phyloP scores from a whole-genome alignment of 2,329 filamentous ascomycete species.

The Sporothrix dimorphospora region DNA sequence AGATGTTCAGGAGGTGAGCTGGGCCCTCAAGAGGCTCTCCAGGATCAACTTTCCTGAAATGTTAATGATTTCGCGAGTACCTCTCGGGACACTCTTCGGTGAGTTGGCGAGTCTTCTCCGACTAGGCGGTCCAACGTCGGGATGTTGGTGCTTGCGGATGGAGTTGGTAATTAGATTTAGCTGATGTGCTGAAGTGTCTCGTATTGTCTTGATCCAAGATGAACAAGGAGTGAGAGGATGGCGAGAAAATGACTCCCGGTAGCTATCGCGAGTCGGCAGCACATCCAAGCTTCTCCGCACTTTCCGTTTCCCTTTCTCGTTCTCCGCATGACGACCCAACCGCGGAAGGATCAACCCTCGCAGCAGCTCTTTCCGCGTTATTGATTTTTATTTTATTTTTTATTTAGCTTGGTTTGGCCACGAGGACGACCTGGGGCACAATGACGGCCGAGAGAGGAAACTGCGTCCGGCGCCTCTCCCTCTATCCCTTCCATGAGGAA shows the following conservation, averaged over 20 bases:
- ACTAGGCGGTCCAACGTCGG: neutral
- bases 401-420: neutral
- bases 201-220: neutral
- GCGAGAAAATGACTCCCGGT: neutral
- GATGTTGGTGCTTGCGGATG: neutral
- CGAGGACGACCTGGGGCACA: neutral
- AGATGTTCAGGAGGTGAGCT: neutral
- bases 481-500: neutral
- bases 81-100: neutral
- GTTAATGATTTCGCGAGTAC: neutral
- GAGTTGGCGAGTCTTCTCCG: neutral
- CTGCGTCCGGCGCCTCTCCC: neutral
- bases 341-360: neutral
- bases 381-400: neutral
- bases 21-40: neutral
- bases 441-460: conserved; percentile 1
- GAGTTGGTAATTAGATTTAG: neutral
- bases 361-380: neutral
- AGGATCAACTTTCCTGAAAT: neutral
- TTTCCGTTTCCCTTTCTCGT: neutral
- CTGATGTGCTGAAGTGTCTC: neutral
- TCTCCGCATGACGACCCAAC: neutral
- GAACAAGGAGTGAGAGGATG: too few species aligned
- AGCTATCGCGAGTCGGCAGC: neutral
- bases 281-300: conserved; percentile 15